Conservation (phyloP, 768 basidiomycete species). For the Lanmaoa pseudosensibilis region DNA sequence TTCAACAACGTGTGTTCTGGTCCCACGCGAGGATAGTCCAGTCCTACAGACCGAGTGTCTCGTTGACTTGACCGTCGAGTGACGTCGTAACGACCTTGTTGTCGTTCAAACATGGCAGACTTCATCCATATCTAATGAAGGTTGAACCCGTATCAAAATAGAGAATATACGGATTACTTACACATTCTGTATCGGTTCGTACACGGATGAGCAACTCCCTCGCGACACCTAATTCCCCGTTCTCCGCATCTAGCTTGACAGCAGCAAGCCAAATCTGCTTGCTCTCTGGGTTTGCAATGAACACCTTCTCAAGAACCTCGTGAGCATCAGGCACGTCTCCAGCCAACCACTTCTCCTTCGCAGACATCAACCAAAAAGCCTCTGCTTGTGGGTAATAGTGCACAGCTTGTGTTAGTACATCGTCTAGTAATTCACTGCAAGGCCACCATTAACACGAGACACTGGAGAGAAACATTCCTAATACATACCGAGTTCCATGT, state of each 20-base stretch:
- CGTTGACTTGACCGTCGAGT: no score
- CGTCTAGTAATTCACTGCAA: constrained; percentile 72
- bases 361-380: constrained; percentile 96
- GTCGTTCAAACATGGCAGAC: constrained; percentile 91
- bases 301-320: constrained; percentile 83
- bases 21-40: no score
- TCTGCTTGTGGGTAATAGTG: constrained; percentile 93
- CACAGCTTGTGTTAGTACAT: constrained; percentile 79
- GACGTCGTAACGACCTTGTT: constrained; percentile 73
- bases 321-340: constrained; percentile 92
- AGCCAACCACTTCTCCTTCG: constrained; percentile 93
- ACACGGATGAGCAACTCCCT: constrained; percentile 86
- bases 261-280: constrained; percentile 98
- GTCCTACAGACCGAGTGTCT: no score
- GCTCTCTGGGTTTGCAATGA: constrained; percentile 93
- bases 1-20: no score
- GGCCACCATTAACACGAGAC: constrained; percentile 2
- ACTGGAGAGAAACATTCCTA: neutral
- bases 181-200: constrained; percentile 87
- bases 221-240: constrained; percentile 85
- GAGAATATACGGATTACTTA: constrained; percentile 35
- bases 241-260: constrained; percentile 95
- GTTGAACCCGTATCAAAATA: neutral
- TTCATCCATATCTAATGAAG: constrained; percentile 94
- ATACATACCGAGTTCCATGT: constrained; percentile 74